These are phyloP conservation scores for Euphorbia peplus DNA, from an alignment of 345 rosid species.

Conservation along the genomic window DNA sequence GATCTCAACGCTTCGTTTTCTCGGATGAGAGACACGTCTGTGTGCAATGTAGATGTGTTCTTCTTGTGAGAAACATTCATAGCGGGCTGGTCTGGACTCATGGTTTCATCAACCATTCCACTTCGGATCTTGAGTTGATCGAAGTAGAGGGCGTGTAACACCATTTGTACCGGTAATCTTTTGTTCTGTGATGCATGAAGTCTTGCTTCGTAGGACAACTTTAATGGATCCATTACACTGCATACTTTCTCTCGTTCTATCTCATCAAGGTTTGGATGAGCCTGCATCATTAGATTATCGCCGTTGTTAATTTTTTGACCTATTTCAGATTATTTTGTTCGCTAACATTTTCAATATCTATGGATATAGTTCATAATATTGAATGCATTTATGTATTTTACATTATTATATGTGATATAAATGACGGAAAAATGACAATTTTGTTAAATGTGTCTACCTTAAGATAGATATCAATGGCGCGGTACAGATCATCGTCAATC, in stretches of 20 bases:
- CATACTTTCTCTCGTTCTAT: slow-evolving; percentile 86
- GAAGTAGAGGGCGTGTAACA: slow-evolving; percentile 79
- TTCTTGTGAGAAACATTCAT: slow-evolving; percentile 24
- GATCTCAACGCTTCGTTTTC: slow-evolving; percentile 82
- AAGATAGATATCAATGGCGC: slow-evolving; percentile 79
- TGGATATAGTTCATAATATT: too few relatives aligned
- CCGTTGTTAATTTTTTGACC: too few relatives aligned
- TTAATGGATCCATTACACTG: slow-evolving; percentile 83
- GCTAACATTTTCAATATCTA: too few relatives aligned
- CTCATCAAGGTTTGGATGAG: slow-evolving; percentile 85
- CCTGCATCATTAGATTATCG: slow-evolving; percentile 30
- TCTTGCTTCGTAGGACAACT: slow-evolving; percentile 83
- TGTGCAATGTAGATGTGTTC: slow-evolving; percentile 46
- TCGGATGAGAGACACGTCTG: slow-evolving; percentile 59
- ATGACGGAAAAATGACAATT: background rate
- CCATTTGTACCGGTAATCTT: slow-evolving; percentile 80
- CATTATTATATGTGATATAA: too few relatives aligned
- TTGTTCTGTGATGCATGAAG: slow-evolving; percentile 98
- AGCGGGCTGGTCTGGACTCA: slow-evolving; percentile 19
- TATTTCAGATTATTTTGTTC: too few relatives aligned
- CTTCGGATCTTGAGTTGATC: slow-evolving; percentile 90
- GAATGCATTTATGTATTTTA: too few relatives aligned
- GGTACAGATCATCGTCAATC: slow-evolving; percentile 78
- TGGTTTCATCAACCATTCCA: slow-evolving; percentile 32
- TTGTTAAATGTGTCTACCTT: too few relatives aligned